These are phyloP conservation scores for Plectosphaerella cucumerina DNA, from an alignment of 2,329 filamentous ascomycete species.

Conservation along the genomic window DNA sequence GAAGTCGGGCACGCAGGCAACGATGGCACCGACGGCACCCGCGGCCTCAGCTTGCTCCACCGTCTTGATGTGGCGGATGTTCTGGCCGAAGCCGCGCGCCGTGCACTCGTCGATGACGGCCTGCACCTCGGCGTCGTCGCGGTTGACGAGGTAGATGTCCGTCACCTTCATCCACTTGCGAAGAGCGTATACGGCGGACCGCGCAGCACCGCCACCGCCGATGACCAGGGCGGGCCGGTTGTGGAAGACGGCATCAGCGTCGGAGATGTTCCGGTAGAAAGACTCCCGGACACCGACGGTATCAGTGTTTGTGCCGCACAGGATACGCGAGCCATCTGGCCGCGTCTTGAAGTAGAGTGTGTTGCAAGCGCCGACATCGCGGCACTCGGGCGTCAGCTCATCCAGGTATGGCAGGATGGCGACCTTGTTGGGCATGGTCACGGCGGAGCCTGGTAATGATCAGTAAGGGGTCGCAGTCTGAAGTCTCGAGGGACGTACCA, in stretches of 20 bases:
- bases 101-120: conserved; percentile 63
- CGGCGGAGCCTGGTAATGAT: conserved; percentile 41
- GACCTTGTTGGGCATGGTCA: conserved; percentile 85
- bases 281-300: conserved; percentile 73
- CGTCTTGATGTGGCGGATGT: conserved; percentile 57
- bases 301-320: conserved; percentile 78
- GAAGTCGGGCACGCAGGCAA: conserved; percentile 74
- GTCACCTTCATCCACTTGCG: conserved; percentile 64
- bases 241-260: conserved; percentile 44
- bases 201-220: conserved; percentile 74
- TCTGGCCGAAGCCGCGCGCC: conserved; percentile 53
- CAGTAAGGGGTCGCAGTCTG: conserved; percentile 33
- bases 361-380: conserved; percentile 73
- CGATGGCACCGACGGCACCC: conserved; percentile 60
- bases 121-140: conserved; percentile 63
- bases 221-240: conserved; percentile 66
- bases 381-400: conserved; percentile 67
- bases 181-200: conserved; percentile 72
- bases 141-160: conserved; percentile 73
- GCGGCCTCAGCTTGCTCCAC: conserved; percentile 56
- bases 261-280: conserved; percentile 53
- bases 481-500: conserved; percentile 31
- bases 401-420: conserved; percentile 71
- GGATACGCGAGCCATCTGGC: conserved; percentile 41
- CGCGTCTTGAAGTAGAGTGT: conserved; percentile 64